phyloP scores from a whole-genome alignment of 768 basidiomycete genomes.

The Boletus eberwhitei region DNA sequence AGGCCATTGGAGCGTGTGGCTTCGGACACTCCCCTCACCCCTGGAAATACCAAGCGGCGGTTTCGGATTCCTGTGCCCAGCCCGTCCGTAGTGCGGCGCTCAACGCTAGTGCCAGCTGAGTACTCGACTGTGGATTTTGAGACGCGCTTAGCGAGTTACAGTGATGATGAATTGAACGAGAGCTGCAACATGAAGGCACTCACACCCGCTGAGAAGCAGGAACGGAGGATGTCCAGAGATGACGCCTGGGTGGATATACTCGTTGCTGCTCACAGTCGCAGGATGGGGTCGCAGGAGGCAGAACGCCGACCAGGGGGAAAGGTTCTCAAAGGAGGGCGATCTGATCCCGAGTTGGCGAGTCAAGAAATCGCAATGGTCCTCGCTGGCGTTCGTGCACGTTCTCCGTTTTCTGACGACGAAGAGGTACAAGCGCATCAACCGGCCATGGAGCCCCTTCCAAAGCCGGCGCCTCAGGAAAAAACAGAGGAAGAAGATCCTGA shows the following conservation, averaged over 20 bases:
- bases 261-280: slow-evolving; percentile 53
- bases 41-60: slow-evolving; percentile 38
- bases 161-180: slow-evolving; percentile 43
- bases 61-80: slow-evolving; percentile 63
- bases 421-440: slow-evolving; percentile 28
- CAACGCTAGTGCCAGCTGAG: slow-evolving; percentile 62
- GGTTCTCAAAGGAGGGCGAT: slow-evolving; percentile 36
- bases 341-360: slow-evolving; percentile 70
- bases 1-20: slow-evolving; percentile 24
- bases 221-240: slow-evolving; percentile 47
- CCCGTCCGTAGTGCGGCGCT: slow-evolving; percentile 47
- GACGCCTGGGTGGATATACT: slow-evolving; percentile 90
- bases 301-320: slow-evolving; percentile 31
- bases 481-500: slow-evolving; percentile 47
- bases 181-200: slow-evolving; percentile 38
- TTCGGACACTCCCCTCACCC: slow-evolving; percentile 30
- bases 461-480: slow-evolving; percentile 25
- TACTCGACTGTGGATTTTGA: slow-evolving; percentile 82
- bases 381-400: slow-evolving; percentile 46
- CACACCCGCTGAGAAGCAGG: slow-evolving; percentile 42
- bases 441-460: slow-evolving; percentile 6
- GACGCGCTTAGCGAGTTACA: slow-evolving; percentile 68
- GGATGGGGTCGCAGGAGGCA: slow-evolving; percentile 57
- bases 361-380: slow-evolving; percentile 71
- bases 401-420: slow-evolving; percentile 41